Evolutionary conservation across 2,329 filamentous ascomycete species (phyloP).

Genomic region (Escovopsis sp.): DNA sequence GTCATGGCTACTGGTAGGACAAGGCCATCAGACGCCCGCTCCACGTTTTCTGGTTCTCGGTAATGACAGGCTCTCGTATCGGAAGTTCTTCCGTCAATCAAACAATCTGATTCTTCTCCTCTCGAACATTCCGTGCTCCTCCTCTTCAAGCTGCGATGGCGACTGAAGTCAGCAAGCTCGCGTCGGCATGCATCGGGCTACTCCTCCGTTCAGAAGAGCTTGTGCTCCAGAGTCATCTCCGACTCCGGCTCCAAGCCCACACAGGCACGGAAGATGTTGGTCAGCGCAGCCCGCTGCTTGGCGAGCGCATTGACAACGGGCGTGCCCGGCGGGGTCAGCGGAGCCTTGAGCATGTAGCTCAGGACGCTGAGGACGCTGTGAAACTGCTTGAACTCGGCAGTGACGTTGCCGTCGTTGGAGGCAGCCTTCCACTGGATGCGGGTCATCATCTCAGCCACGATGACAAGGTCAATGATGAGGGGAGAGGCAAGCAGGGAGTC

Average conservation of each 20-base stretch:
- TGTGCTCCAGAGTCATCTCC: constrained; percentile 98
- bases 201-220: constrained; percentile 57
- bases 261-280: constrained; percentile 97
- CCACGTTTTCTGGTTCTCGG: no score
- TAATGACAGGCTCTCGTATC: no score
- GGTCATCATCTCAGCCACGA: constrained; percentile 96
- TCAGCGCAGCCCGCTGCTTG: constrained; percentile 88
- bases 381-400: constrained; percentile 73
- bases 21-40: no score
- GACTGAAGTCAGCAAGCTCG: no score
- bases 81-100: no score
- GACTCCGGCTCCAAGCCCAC: constrained; percentile 93
- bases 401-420: constrained; percentile 32
- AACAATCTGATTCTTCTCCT: no score
- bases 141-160: no score
- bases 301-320: constrained; percentile 90
- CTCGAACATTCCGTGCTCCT: no score
- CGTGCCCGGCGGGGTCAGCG: constrained; percentile 82
- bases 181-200: no score
- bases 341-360: constrained; percentile 98
- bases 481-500: constrained; percentile 93
- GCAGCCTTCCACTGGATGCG: constrained; percentile 79
- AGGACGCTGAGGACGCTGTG: constrained; percentile 93
- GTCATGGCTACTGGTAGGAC: no score
- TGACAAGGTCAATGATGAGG: constrained; percentile 88